Base-by-base conservation (phyloP, 78 protist genomes). In the Chrysochromulina tobinii region DNA sequence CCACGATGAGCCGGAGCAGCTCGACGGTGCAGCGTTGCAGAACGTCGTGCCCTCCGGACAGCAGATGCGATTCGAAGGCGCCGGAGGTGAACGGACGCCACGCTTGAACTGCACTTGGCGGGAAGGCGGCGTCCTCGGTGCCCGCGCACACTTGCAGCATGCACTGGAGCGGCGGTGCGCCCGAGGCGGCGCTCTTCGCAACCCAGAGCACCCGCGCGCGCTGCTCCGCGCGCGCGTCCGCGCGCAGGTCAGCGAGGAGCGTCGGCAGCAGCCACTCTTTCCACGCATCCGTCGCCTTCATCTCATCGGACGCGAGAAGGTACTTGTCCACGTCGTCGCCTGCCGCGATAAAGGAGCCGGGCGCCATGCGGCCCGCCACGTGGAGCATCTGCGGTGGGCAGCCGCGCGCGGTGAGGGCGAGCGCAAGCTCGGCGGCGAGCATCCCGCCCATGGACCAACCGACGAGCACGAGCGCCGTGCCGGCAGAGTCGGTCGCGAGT, bases 391-490 rank as follows among this genome's bases (percentile, higher is more conserved):
- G 67, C 55, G 59, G 54, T 50, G 48, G 79, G 84, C 61, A 6
- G 55, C 58, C n/a, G 84, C 72, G 23, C 27, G 25, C 54, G 23
- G 67, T 9, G n/a, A 89, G 85, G 25, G 3, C 53, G 2, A 53
- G 25, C 55, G 85, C 83, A 20, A 89, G 7, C 81, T 89, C 91
- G 57, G 57, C 21, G 11, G 91, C 85, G 12, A 89, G 57, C 66
- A 89, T 50, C 21, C 91, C 91, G 7, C 91, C 91, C 91, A 89
- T 89, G 27, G 84, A 69, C 85, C 55, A 61, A 21, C 91, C 91
- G 11, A 89, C 91, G n/a, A 89, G 75, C 12, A 89, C 61, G 55
- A 77, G 2, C 7, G 84, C 57, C 83, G 83, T 12, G 12, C 83
- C 83, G 27, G 83, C 83, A 23, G 83, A 54, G n/a, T 75, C 83